Evolutionary conservation across 805 yeast species (phyloP).

Genomic region (Yarrowia sp.): DNA sequence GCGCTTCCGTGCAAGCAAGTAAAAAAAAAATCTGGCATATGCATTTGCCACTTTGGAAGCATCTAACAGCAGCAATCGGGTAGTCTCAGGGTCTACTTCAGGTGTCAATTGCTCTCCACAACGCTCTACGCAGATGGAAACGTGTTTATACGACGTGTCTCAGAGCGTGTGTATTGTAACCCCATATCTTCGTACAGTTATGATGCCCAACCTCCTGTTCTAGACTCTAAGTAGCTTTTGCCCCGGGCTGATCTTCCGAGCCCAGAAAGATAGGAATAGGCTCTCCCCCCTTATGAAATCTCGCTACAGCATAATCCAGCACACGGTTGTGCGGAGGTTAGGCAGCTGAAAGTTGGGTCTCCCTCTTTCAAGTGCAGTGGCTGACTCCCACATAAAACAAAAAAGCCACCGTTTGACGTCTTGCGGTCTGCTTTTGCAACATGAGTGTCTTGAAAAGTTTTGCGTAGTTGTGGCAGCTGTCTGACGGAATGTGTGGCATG

Average conservation of each 20-base stretch:
- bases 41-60: constrained; percentile 10
- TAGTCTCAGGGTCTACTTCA: neutral
- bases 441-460: neutral
- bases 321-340: neutral
- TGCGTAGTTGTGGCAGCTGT: neutral
- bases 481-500: constrained; percentile 1
- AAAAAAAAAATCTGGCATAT: neutral
- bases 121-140: neutral
- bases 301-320: neutral
- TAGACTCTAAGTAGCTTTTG: neutral
- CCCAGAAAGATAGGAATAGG: neutral
- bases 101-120: neutral
- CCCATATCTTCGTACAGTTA: neutral
- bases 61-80: neutral
- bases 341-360: neutral
- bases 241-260: neutral
- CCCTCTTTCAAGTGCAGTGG: neutral
- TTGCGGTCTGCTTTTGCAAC: neutral
- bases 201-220: neutral
- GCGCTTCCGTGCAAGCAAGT: constrained; percentile 10
- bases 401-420: neutral
- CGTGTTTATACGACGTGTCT: neutral
- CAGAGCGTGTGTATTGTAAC: neutral
- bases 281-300: neutral
- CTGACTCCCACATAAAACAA: neutral